Evolutionary conservation across 176 grass and related monocot genomes (phyloP), one percentile per base, ranked within the genome.

Genomic region (Avena eriantha): DNA sequence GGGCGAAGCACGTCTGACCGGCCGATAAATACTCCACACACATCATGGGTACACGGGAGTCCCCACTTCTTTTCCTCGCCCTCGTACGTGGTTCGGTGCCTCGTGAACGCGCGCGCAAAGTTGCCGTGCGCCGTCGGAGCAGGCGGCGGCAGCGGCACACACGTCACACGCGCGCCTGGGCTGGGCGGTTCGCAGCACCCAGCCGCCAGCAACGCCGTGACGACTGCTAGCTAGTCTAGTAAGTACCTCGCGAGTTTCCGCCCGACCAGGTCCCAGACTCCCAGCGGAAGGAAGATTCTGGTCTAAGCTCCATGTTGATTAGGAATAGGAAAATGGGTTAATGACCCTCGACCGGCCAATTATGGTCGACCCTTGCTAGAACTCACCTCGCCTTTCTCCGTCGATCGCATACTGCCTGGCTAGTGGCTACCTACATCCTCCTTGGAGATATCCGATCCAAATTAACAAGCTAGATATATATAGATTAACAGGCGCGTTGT

Each of bases 201-300:
- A 5, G 21, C 79, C 43, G 61, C 79, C 61, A 31, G 61, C 46
- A 53, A 53, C 80, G 60, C 80, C 63, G 29, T 69, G 63, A 82
- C 63, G 63, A 68, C 46, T 21, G 10, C 4, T 10, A 65, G 61
- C 21, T 48, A 23, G 7, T 58, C 4, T 54, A 7, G 36, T 39
- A 39, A 36, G 51, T 8, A 56, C 17, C 24, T 34, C 24, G 46
- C 80, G 80, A 69, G 31, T 81, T 81, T 35, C 79, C 45, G 45
- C 61, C 79, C 45, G 61, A 81, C 79, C 79, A 16, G 60, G 17
- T 81, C 60, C 60, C 39, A 1, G 6, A 41, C 39, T 41, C 39
- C 39, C 41, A 63, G 35, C 78, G 57, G 78, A 64, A 64, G 39
- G 39, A 41, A 41, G 39, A 60, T 46, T 76, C 47, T 3, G 14